These are phyloP conservation scores for Coniochaeta prunicola DNA, from an alignment of 2,329 filamentous ascomycete genomes.

Conservation along the genomic window DNA sequence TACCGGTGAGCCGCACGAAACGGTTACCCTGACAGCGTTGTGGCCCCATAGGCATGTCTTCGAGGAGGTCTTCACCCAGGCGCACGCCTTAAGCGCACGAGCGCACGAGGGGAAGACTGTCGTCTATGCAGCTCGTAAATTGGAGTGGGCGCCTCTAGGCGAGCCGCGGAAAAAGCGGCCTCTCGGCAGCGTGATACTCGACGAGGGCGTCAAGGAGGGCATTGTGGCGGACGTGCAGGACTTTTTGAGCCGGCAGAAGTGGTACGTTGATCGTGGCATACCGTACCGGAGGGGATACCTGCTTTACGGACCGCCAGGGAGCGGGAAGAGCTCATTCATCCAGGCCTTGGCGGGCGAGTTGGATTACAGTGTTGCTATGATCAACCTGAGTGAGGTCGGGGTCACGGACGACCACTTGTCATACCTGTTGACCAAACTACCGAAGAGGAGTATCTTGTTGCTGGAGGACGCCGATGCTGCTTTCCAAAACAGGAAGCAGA, in stretches of 20 bases:
- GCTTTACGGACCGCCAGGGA: constrained; percentile 82
- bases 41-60: constrained; percentile 87
- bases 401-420: constrained; percentile 86
- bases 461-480: constrained; percentile 90
- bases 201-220: constrained; percentile 73
- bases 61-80: constrained; percentile 81
- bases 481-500: constrained; percentile 72
- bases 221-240: constrained; percentile 77
- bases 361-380: constrained; percentile 86
- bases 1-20: constrained; percentile 89
- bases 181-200: constrained; percentile 78
- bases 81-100: constrained; percentile 69
- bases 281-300: constrained; percentile 87
- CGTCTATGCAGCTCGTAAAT: constrained; percentile 79
- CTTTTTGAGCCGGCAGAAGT: constrained; percentile 70
- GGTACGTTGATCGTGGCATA: constrained; percentile 93
- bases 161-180: constrained; percentile 81
- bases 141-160: constrained; percentile 80
- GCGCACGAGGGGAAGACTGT: constrained; percentile 88
- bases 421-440: constrained; percentile 77
- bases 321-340: constrained; percentile 93
- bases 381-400: constrained; percentile 84
- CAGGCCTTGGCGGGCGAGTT: constrained; percentile 89
- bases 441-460: constrained; percentile 72
- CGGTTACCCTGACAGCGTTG: constrained; percentile 82